Evolutionary conservation across 2,329 filamentous ascomycete genomes (phyloP).

Genomic region (Sporothrix pseudoabietina): DNA sequence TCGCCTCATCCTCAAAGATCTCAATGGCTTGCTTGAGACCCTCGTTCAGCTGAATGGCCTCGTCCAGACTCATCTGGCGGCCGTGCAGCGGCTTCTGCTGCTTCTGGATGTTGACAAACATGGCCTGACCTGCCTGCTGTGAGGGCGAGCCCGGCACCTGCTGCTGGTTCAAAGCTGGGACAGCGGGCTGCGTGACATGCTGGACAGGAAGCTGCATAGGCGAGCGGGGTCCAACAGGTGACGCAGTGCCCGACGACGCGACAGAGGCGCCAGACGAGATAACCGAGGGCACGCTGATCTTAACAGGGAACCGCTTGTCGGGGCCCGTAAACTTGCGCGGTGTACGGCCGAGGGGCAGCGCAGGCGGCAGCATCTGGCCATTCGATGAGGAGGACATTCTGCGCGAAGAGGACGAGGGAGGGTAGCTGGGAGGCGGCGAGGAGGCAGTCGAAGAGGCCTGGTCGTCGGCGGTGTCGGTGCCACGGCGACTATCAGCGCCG

Average conservation of each 20-base stretch:
- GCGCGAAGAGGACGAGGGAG: slow-evolving; percentile 13
- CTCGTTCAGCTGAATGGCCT: slow-evolving; percentile 57
- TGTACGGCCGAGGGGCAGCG: slow-evolving; percentile 44
- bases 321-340: slow-evolving; percentile 53
- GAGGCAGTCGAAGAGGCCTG: slow-evolving; percentile 28
- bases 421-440: slow-evolving; percentile 33
- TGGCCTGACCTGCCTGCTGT: slow-evolving; percentile 20
- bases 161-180: background rate
- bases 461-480: slow-evolving; percentile 20
- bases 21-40: slow-evolving; percentile 62
- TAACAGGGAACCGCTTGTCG: slow-evolving; percentile 64
- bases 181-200: background rate
- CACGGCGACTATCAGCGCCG: slow-evolving; percentile 34
- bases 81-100: slow-evolving; percentile 38
- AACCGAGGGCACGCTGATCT: slow-evolving; percentile 48
- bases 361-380: slow-evolving; percentile 39
- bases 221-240: slow-evolving; percentile 21
- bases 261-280: slow-evolving; percentile 18
- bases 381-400: slow-evolving; percentile 27
- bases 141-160: slow-evolving; percentile 31
- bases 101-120: slow-evolving; percentile 34
- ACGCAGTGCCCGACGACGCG: slow-evolving; percentile 25
- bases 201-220: slow-evolving; percentile 27
- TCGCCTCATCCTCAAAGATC: slow-evolving; percentile 61
- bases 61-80: slow-evolving; percentile 53